Evolutionary conservation across 257 asterid genomes (phyloP).

Genomic region (Oldenlandia corymbosa): DNA sequence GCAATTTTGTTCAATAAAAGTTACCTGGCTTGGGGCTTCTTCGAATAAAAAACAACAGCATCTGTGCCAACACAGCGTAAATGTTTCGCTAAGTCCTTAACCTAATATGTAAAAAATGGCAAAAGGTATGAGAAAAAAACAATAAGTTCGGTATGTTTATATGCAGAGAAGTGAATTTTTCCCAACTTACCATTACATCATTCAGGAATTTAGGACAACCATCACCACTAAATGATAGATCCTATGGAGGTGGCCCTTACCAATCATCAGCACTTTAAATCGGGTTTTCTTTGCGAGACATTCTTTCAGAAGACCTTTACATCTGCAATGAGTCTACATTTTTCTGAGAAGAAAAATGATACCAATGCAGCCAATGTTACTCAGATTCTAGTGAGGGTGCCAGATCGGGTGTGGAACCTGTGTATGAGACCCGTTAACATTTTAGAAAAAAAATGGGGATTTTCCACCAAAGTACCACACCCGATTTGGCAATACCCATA

Average conservation of each 20-base stretch:
- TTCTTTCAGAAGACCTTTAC: conserved; percentile 38
- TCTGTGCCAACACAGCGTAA: conserved; percentile 92
- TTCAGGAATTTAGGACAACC: conserved; percentile 87
- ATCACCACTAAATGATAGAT: conserved; percentile 65
- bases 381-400: no score
- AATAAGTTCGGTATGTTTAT: conserved; percentile 5
- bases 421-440: no score
- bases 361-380: no score
- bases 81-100: conserved; percentile 94
- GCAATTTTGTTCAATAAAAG: background rate
- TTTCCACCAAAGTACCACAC: no score
- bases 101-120: conserved; percentile 30
- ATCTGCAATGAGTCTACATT: no score
- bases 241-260: conserved; percentile 92
- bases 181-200: conserved; percentile 78
- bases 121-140: background rate
- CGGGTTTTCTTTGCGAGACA: conserved; percentile 30
- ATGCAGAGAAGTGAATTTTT: background rate
- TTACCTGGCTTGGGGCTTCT: conserved; percentile 78
- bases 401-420: no score
- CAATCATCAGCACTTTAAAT: conserved; percentile 44
- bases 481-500: no score
- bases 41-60: conserved; percentile 75
- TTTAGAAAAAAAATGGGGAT: no score
- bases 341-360: no score